Conservation (phyloP, 441 rosid genomes). For the Eutrema salsugineum region DNA sequence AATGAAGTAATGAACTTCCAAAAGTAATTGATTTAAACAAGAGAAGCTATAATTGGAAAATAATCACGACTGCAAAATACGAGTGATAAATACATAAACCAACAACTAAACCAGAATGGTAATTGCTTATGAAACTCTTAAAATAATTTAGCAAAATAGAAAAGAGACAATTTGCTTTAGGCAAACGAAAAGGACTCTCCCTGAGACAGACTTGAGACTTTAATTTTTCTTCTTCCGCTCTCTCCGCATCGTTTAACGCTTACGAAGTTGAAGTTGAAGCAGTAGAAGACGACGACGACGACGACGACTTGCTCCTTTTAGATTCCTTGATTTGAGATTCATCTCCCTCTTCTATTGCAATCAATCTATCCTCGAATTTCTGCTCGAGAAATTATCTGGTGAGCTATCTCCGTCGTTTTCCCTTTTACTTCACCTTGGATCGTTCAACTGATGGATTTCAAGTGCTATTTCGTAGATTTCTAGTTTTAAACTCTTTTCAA, state of each 20-base stretch:
- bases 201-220: background rate
- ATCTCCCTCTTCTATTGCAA: background rate
- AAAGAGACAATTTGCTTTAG: background rate
- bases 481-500: no score
- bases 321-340: background rate
- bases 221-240: background rate
- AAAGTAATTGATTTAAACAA: no score
- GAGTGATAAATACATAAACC: no score
- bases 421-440: background rate
- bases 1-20: no score
- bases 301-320: background rate
- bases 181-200: background rate
- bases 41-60: background rate
- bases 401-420: background rate
- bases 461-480: background rate
- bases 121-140: background rate
- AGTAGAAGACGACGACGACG: background rate
- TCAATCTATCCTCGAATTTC: background rate
- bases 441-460: background rate
- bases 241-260: slow-evolving; percentile 21
- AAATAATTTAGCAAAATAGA: background rate
- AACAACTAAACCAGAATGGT: no score
- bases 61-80: no score
- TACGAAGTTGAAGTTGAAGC: slow-evolving; percentile 6
- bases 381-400: background rate